These are phyloP conservation scores for Copromyces sp. DNA, from an alignment of 495 filamentous ascomycete species.

Conservation along the genomic window DNA sequence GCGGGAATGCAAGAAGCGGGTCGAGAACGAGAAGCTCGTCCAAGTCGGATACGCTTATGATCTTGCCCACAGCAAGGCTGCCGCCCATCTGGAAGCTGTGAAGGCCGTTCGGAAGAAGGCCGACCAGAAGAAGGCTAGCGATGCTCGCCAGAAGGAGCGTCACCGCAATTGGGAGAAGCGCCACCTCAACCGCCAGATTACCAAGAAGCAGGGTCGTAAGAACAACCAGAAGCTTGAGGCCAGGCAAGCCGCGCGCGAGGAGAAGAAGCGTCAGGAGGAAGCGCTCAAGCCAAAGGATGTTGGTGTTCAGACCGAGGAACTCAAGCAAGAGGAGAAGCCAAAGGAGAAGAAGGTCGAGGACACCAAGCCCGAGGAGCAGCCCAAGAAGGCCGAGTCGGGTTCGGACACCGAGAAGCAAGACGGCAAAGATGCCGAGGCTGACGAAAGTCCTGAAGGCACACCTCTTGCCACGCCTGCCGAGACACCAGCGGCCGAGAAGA, in stretches of 20 bases:
- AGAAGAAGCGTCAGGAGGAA: slow-evolving; percentile 30
- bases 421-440: slow-evolving; percentile 7
- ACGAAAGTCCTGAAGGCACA: slow-evolving; percentile 13
- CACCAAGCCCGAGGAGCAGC: slow-evolving; percentile 14
- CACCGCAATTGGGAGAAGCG: slow-evolving; percentile 39
- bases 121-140: slow-evolving; percentile 40
- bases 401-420: neutral
- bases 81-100: slow-evolving; percentile 48
- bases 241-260: slow-evolving; percentile 22
- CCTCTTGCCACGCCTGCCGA: slow-evolving; percentile 16
- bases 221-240: slow-evolving; percentile 30
- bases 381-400: slow-evolving; percentile 6
- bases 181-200: slow-evolving; percentile 35
- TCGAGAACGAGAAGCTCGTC: slow-evolving; percentile 69
- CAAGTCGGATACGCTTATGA: slow-evolving; percentile 81
- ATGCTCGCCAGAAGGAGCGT: slow-evolving; percentile 32
- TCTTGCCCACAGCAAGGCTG: slow-evolving; percentile 76
- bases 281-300: slow-evolving; percentile 31
- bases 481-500: slow-evolving; percentile 20
- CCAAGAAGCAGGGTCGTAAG: slow-evolving; percentile 37
- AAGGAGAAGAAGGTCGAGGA: slow-evolving; percentile 19
- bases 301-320: slow-evolving; percentile 29
- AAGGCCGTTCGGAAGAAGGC: slow-evolving; percentile 42
- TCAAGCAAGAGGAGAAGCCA: slow-evolving; percentile 18
- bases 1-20: slow-evolving; percentile 50